Evolutionary conservation across 768 basidiomycete genomes (phyloP), one percentile per base, ranked within the genome.

Genomic region (Boletus sp.): DNA sequence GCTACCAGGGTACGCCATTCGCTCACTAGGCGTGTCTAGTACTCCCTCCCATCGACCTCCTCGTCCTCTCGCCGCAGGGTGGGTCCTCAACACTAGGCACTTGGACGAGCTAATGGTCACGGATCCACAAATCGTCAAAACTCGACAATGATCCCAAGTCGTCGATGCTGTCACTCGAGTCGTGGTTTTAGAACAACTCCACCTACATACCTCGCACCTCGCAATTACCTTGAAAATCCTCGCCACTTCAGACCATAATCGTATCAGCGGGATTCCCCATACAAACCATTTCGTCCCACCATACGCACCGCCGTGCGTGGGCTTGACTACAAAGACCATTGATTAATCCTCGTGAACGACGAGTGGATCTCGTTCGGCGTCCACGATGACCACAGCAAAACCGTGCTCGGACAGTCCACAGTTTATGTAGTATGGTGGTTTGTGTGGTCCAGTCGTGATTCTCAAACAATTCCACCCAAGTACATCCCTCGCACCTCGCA

Each of bases 261-360:
- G 29, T 21, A 45, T 45, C 29, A 1, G 9, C 44, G 0, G 8
- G 19, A 46, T 15, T 14, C 13, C 8, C 8, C 5, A 8, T 32
- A 8, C 7, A 25, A 23, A 10, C 14, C 9, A 10, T 23, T 23
- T 17, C 21, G n/a, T 34, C 32, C 33, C 11, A 4, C 15, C 7
- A 33, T 15, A 6, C 17, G 23, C 33, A 1, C 15, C 40, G 40
- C 25, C 25, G 3, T 11, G 47, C 47, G 37, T 55, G 53, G 5
- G 53, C 56, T 29, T 62, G 56, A 25, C 30, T 52, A 6, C 51
- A 42, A 15, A 58, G 41, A 38, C 58, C 61, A 13, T 23, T 40
- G 53, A 23, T 2, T 23, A 23, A 23, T 23, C 2, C 23, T 23
- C 23, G 23, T 23, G 23, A 23, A 23, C 23, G 23, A 23, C 23